phyloP scores from a whole-genome alignment of 139 green algal species.

The Coelastrella sp. region DNA sequence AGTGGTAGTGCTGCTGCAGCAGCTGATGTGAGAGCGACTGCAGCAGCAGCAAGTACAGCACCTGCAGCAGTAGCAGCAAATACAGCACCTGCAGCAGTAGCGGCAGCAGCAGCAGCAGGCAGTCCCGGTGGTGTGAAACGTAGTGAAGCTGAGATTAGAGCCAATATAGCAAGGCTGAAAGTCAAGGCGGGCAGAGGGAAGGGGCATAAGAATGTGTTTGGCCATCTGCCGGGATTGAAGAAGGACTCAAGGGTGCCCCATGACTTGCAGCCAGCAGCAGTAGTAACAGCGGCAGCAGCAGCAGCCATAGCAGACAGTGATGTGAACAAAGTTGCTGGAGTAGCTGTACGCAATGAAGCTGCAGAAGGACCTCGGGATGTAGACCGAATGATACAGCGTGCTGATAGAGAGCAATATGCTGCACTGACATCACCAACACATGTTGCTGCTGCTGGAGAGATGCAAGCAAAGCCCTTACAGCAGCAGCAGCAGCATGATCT shows the following conservation, averaged over 20 bases:
- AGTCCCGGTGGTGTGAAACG: background rate
- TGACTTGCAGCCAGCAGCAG: background rate
- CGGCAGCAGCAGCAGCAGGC: constrained; percentile 3
- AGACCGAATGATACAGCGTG: background rate
- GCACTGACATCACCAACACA: background rate
- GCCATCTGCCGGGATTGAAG: background rate
- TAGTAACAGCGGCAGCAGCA: background rate
- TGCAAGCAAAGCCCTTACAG: background rate
- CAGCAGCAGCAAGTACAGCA: background rate
- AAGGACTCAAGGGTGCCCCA: background rate
- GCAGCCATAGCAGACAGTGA: no score
- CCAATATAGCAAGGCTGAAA: background rate
- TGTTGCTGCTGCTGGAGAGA: background rate
- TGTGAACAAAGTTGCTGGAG: no score
- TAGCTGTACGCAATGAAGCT: no score
- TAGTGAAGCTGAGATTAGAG: background rate
- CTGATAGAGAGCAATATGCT: background rate
- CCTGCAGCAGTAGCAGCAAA: background rate
- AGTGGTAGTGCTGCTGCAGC: background rate
- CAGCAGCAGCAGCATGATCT: constrained; percentile 6
- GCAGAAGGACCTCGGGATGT: no score
- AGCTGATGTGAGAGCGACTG: background rate
- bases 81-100: background rate
- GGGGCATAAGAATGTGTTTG: background rate
- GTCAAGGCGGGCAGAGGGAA: background rate